Conservation (phyloP, 192 early-diverging fungal species). For the Podila verticillata region DNA sequence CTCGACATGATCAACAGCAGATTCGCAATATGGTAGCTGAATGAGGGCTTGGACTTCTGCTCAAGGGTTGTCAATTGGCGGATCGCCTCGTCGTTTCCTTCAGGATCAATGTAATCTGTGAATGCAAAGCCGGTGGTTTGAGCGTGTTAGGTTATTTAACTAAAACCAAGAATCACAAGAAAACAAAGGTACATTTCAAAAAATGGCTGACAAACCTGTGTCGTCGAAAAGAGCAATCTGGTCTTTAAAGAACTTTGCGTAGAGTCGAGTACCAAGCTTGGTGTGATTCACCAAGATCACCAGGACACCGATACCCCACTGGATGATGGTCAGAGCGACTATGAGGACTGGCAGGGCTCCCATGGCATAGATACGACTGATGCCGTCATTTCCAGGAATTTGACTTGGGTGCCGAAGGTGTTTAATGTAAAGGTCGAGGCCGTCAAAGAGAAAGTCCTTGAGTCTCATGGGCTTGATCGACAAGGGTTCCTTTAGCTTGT, state of each 20-base stretch:
- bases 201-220: conserved; percentile 15
- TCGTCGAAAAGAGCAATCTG: conserved; percentile 44
- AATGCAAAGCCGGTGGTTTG: neutral
- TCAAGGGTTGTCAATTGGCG: conserved; percentile 5
- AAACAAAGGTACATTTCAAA: neutral
- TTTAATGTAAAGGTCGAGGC: conserved; percentile 12
- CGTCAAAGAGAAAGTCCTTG: conserved; percentile 18
- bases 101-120: conserved; percentile 35
- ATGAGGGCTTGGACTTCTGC: neutral
- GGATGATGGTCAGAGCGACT: conserved; percentile 22
- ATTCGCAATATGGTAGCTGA: conserved; percentile 57
- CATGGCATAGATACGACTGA: conserved; percentile 40
- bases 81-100: conserved; percentile 41
- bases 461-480: conserved; percentile 20
- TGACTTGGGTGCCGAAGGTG: conserved; percentile 22
- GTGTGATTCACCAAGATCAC: conserved; percentile 32
- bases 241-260: conserved; percentile 20
- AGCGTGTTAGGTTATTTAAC: neutral
- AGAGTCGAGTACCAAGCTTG: conserved; percentile 3
- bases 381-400: conserved; percentile 31
- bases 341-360: conserved; percentile 24
- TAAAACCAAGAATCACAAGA: neutral
- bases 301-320: conserved; percentile 26
- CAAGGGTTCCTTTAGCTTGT: conserved; percentile 16
- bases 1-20: conserved; percentile 58